A percentile compares a stretch with the other conserved stretches of the same genome.
Conservation (phyloP, 345 rosid genomes). For the Hibiscus trionum region DNA sequence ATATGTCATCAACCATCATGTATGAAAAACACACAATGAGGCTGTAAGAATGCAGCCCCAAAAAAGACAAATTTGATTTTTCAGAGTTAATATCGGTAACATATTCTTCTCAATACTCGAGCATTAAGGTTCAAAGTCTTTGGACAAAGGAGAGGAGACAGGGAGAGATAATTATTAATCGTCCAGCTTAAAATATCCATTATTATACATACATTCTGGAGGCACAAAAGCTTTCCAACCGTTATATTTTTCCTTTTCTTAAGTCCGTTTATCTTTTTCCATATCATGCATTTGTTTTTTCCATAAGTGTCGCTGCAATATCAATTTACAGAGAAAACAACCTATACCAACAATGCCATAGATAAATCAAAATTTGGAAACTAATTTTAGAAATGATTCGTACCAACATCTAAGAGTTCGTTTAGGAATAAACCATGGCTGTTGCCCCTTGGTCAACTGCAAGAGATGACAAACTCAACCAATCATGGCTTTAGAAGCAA, state of each 20-base stretch:
- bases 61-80: background rate
- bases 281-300: background rate
- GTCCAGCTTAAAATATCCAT: background rate
- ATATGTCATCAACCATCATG: background rate
- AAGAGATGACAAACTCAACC: conserved; percentile 8
- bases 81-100: background rate
- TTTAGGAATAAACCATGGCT: background rate
- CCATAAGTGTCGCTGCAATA: background rate
- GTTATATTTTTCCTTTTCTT: background rate
- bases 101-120: background rate
- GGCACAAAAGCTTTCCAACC: background rate
- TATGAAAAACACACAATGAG: too few species aligned
- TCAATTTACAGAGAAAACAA: background rate
- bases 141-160: background rate
- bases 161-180: background rate
- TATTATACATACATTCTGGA: background rate
- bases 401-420: conserved; percentile 4
- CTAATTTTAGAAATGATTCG: background rate
- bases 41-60: background rate
- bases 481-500: conserved; percentile 13
- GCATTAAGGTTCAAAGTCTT: background rate
- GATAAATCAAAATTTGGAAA: background rate
- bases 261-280: background rate
- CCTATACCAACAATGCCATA: background rate
- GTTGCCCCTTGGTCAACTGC: conserved; percentile 4